Base-by-base conservation (phyloP, 192 early-diverging fungal species). In the Geranomyces michiganensis region DNA sequence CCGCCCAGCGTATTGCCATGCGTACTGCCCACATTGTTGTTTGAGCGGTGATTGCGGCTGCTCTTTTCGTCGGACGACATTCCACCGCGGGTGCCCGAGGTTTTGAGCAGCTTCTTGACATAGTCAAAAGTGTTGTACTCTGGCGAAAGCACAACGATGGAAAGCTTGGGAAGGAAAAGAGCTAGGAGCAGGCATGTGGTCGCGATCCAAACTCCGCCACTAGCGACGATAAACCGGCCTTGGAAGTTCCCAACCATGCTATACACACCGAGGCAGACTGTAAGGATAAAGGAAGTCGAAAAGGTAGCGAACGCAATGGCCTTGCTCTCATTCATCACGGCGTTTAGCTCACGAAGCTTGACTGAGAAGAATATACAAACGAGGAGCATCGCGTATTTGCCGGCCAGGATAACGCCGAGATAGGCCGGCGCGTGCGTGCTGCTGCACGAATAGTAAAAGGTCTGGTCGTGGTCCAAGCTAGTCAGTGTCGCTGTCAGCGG, bases 301-400 rank as follows among this genome's bases (percentile, higher is more conserved):
- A 72, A 72, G 6, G 47, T 64, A 8, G 70, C 70, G 13, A 62
- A 61, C 24, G 70, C 43, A 31, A 72, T 72, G 22, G 70, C 70
- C 26, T 72, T 72, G 46, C 60, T 65, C 58, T 72, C 70, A 33
- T 72, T 72, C 13, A 72, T 10, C 19, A 65, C 49, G 26, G 70
- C 41, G 32, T 48, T 72, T 3, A 72, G 36, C 26, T 72, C 70
- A 13, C 62, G 22, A 4, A 72, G 41, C 36, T 72, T 72, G 30
- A 72, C n/a, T 27, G 51, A 30, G 31, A 72, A 72, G 61, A 49
- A 72, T n/a, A 63, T 65, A 33, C 62, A 63, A 22, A 26, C 49
- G n/a, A 29, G 17, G n/a, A 72, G 62, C 70, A 72, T 72, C 9
- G 36, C 56, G 41, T 72, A 72, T 21, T 72, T 72, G 30, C 66